Base-by-base conservation (phyloP, 495 filamentous ascomycete genomes). In the Penicillium robsamsonii region DNA sequence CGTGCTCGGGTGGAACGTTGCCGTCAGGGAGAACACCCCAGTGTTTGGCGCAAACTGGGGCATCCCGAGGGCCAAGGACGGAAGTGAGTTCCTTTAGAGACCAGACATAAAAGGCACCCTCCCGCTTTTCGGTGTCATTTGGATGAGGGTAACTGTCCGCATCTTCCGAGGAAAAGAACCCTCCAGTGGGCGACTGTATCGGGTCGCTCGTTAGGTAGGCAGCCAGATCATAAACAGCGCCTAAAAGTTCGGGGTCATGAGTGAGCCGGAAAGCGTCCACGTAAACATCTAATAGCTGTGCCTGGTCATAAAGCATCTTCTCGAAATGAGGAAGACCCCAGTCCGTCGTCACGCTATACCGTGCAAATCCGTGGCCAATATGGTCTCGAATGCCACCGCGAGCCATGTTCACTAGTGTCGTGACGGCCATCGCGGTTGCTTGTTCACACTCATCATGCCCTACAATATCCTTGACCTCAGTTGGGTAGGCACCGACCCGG, bases 231-330 rank as follows among this genome's bases (percentile, higher is more conserved):
- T 90, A 86, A 12, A 95, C 89, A 6, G 88, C 85, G 41, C 89
- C 87, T 9, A 92, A 81, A 45, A 96, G 77, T 65, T 93, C 88
- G 18, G 80, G 71, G 33, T 88, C 82, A 54, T 82, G 78, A 10
- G 84, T 86, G 5, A 88, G 73, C 11, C 92, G 79, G 76, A 91
- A 97, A 0, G 88, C 93, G 65, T 97, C 93, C 6, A 96, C 79
- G 65, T 95, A 98, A 22, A 91, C 81, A 57, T 88, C 82, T 13
- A 98, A 72, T 12, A 98, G 82, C 58, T 97, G 88, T 8, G 88
- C 90, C 61, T 98, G 93, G 66, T 97, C 95, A 54, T 93, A 92
- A 3, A 97, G 83, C 90, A 98, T 96, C 79, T 98, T 98, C 73
- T 98, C 94, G 65, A 98, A 98, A 65, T 96, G 92, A 24, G 94